Percentiles rank a stretch among this genome's conserved stretches.
phyloP scores from a whole-genome alignment of 306 rosid species.

The Morella rubra region DNA sequence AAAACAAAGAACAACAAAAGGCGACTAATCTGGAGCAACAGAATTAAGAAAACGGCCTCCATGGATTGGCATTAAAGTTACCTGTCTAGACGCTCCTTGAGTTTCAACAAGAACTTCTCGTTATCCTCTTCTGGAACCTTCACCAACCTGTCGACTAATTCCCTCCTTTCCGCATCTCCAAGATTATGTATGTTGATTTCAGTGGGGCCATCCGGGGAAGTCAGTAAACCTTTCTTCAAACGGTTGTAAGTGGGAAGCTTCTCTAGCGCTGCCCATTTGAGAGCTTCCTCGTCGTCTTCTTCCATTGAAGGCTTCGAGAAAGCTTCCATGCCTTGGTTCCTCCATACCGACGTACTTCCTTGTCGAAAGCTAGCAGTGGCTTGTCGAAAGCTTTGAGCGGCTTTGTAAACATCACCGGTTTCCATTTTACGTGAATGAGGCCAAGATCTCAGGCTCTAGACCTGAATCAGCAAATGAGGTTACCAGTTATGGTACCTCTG shows the following conservation, averaged over 20 bases:
- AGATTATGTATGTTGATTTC: conserved; percentile 57
- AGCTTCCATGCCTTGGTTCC: conserved; percentile 34
- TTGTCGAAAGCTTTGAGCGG: not conserved
- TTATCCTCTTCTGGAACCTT: conserved; percentile 42
- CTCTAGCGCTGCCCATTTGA: conserved; percentile 72
- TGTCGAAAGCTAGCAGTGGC: conserved; percentile 27
- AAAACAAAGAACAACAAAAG: not conserved
- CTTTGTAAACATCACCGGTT: conserved; percentile 37
- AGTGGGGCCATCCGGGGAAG: conserved; percentile 39
- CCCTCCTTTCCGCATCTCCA: conserved; percentile 42
- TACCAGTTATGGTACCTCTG: too few relatives aligned
- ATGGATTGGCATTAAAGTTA: conserved; percentile 4
- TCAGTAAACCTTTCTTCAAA: conserved; percentile 61
- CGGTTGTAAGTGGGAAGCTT: conserved; percentile 74
- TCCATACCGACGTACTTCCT: conserved; percentile 40
- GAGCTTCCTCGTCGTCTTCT: conserved; percentile 66
- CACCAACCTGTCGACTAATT: conserved; percentile 41
- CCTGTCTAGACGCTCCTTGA: conserved; percentile 67
- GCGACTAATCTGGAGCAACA: too few relatives aligned
- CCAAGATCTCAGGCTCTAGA: too few relatives aligned
- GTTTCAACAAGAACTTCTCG: conserved; percentile 47
- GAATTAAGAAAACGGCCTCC: too few relatives aligned
- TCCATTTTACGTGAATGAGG: conserved; percentile 34
- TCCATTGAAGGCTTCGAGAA: conserved; percentile 41
- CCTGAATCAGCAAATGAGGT: too few relatives aligned